Base-by-base conservation (phyloP, 2,329 filamentous ascomycete species). In the Penicillium olsonii region DNA sequence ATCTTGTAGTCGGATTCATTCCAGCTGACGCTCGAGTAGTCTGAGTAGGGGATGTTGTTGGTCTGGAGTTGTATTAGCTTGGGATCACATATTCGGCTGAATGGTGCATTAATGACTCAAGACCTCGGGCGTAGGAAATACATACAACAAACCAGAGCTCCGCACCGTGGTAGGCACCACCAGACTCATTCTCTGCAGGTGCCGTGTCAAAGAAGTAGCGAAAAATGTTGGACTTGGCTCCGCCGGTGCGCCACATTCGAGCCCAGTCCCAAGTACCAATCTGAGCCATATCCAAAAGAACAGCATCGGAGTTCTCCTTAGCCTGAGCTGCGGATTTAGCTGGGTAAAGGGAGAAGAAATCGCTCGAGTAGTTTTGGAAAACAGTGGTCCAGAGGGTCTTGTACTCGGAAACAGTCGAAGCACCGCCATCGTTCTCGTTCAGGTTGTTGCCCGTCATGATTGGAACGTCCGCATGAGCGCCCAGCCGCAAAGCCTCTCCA, bases 131-230 rank as follows among this genome's bases (percentile, higher is more conserved):
- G n/a, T n/a, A n/a, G n/a, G n/a, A n/a, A n/a, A n/a, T n/a, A n/a
- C n/a, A n/a, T n/a, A 70, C 61, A 9, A 60, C 60, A 20, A 69
- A 69, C 52, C 60, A 65, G 20, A 70, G 55, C 53, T 67, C 64
- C 8, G 57, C 55, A 22, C 62, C 63, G 41, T 68, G 65, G 46
- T 64, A 67, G 9, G 64, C 63, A 14, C 64, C 65, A 3, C 35
- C 26, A 5, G 12, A 33, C 18, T 52, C 44, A 42, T 62, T 55
- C 15, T 56, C 53, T 1, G 65, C 59, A 3, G 68, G 66, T 2
- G 64, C 51, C 34, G 63, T 64, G 4, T 58, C 61, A 56, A 60
- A 70, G 48, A 55, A 65, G 46, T 69, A 70, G 0, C 56, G 61
- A 45, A 61, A 68, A 29, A 67, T 55, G n/a, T 56, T 52, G 22